Evolutionary conservation across 805 yeast species (phyloP), one percentile per base, ranked within the genome.

Genomic region (Limtongozyma cylindracea): DNA sequence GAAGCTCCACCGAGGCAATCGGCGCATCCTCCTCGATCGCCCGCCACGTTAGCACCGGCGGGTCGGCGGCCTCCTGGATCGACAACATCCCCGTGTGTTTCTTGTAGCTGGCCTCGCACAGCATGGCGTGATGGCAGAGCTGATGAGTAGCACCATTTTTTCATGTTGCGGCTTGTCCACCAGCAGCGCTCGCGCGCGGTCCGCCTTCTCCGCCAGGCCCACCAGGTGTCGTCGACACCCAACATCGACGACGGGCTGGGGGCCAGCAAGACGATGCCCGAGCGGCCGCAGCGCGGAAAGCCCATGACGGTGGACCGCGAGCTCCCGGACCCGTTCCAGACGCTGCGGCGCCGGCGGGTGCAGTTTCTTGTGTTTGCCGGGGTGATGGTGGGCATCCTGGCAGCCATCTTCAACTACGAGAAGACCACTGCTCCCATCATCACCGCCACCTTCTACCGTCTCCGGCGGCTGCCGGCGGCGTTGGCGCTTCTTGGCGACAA

Each of bases 371-470:
- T 33, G 7, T 51, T 50, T 26, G 54, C 47, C 2, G 23, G 49
- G 12, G 58, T 56, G 2, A 43, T 50, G 7, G 32, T 42, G 2
- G 31, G 43, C n/a, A 39, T 52, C 12, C 49, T 53, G 30, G 38
- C 33, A 5, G 57, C 74, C 15, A 74, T 84, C 34, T 70, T 84
- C 59, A 82, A 88, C 51, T 82, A 84, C 45, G 98, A 88, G 41
- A 82, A 80, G 41, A 67, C 80, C 11, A 66, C 73, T 20, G 76
- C 93, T 9, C 95, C 96, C 2, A 61, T 84, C 27, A 72, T 84
- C 33, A 61, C 72, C 19, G 82, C 92, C 5, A 72, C 93, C 4
- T 49, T 88, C 41, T 80, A 77, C 43, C 72, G 77, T 29, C 47
- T 84, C 33, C 62, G 98, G 38, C 56, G 94, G 37, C 70, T 84